These are phyloP conservation scores for Ascochyta rabiei DNA, from an alignment of 2,329 filamentous ascomycete species.

Conservation along the genomic window DNA sequence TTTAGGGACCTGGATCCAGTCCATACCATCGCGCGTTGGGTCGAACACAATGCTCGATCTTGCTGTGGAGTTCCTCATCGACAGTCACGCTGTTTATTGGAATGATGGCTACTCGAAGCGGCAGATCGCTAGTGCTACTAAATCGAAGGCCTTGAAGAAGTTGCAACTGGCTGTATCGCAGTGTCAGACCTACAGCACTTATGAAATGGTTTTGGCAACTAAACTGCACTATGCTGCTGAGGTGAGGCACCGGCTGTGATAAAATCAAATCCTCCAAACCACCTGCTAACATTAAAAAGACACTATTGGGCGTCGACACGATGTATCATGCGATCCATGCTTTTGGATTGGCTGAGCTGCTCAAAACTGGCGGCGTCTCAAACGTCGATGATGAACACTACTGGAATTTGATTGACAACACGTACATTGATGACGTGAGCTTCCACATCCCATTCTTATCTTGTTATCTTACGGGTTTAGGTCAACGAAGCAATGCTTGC, in stretches of 20 bases:
- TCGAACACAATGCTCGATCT: slow-evolving; percentile 33
- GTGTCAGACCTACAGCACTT: slow-evolving; percentile 19
- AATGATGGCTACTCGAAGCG: slow-evolving; percentile 30
- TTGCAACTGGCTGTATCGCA: slow-evolving; percentile 29
- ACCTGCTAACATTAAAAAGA: slow-evolving; percentile 22
- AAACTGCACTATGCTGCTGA: slow-evolving; percentile 41
- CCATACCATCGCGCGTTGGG: slow-evolving; percentile 38
- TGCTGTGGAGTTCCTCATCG: slow-evolving; percentile 34
- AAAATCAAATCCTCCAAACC: not conserved
- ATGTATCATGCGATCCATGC: slow-evolving; percentile 40
- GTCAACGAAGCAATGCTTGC: slow-evolving; percentile 39
- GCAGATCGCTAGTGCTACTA: slow-evolving; percentile 24
- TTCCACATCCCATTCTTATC: not conserved
- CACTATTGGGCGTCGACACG: slow-evolving; percentile 31
- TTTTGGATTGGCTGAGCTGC: slow-evolving; percentile 34
- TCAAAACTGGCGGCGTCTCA: slow-evolving; percentile 28
- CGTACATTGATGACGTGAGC: slow-evolving; percentile 43
- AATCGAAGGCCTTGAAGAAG: slow-evolving; percentile 33
- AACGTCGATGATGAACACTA: slow-evolving; percentile 36
- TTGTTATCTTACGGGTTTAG: slow-evolving; percentile 21
- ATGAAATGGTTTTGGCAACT: slow-evolving; percentile 36
- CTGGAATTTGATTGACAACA: slow-evolving; percentile 41
- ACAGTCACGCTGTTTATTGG: slow-evolving; percentile 30
- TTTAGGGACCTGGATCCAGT: slow-evolving; percentile 36
- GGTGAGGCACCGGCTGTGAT: slow-evolving; percentile 9